Percentiles rank a stretch among this genome's conserved stretches.
These are phyloP conservation scores for Geotrichum australiense DNA, from an alignment of 1,139 yeast species.

Conservation along the genomic window DNA sequence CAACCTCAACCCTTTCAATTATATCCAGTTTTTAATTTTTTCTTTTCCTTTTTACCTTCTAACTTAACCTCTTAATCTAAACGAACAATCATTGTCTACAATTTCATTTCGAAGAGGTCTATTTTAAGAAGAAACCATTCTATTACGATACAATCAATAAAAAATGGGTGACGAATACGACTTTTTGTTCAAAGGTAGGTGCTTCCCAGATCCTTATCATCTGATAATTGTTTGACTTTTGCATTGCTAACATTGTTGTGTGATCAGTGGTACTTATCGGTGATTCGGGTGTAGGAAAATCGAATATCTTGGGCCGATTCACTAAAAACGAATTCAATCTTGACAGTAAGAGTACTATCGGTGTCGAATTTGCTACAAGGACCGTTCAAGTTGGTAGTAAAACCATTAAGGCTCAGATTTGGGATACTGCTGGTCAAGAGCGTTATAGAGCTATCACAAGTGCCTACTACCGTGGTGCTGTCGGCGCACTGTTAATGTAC, in stretches of 20 bases:
- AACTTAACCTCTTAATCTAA: background rate
- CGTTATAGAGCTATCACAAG: constrained; percentile 96
- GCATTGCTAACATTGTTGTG: background rate
- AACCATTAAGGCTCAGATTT: constrained; percentile 93
- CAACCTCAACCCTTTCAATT: background rate
- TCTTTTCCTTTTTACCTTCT: background rate
- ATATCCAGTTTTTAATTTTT: background rate
- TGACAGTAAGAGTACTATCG: constrained; percentile 91
- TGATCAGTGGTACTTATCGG: constrained; percentile 77
- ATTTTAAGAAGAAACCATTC: background rate
- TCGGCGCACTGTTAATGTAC: constrained; percentile 92
- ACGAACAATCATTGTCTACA: background rate
- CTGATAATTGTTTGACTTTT: no score
- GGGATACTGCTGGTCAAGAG: constrained; percentile 99
- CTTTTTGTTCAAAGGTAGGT: constrained; percentile 76
- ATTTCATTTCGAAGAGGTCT: background rate
- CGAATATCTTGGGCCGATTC: constrained; percentile 87
- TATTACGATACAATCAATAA: no score
- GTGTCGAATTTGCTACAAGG: constrained; percentile 97
- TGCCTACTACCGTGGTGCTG: constrained; percentile 97
- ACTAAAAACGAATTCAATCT: constrained; percentile 93
- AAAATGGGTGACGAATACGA: constrained; percentile 71
- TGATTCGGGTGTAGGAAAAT: constrained; percentile 96
- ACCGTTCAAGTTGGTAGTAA: constrained; percentile 93
- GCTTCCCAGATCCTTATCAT: background rate